These are phyloP conservation scores for Ceratocystis variospora DNA, from an alignment of 2,329 filamentous ascomycete genomes.

Conservation along the genomic window DNA sequence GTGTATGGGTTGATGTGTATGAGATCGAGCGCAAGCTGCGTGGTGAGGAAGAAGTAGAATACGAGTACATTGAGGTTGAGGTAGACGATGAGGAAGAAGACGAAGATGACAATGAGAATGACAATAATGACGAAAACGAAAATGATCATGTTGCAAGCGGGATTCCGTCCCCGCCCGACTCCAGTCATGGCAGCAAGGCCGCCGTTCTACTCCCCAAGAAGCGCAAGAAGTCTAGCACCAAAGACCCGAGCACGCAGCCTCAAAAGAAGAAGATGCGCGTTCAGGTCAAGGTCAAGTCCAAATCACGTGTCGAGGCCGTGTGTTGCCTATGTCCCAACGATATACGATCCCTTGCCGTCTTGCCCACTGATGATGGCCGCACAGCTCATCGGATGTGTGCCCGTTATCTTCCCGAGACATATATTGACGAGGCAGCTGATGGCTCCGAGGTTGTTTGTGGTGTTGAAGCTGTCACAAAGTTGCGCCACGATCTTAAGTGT, in stretches of 20 bases:
- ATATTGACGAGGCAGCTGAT: slow-evolving; percentile 53
- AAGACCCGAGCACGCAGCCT: slow-evolving; percentile 26
- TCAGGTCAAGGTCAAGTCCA: slow-evolving; percentile 51
- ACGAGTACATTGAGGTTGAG: slow-evolving; percentile 62
- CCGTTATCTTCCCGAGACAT: slow-evolving; percentile 83
- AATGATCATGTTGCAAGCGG: slow-evolving; percentile 40
- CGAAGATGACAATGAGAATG: slow-evolving; percentile 47
- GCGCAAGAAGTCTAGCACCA: slow-evolving; percentile 36
- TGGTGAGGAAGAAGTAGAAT: slow-evolving; percentile 66
- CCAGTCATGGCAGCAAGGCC: slow-evolving; percentile 47
- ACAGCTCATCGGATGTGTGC: slow-evolving; percentile 83
- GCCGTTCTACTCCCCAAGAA: slow-evolving; percentile 31
- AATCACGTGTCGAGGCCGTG: slow-evolving; percentile 57
- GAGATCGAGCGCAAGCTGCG: slow-evolving; percentile 90
- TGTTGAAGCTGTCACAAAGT: slow-evolving; percentile 68
- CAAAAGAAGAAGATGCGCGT: slow-evolving; percentile 52
- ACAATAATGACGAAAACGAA: slow-evolving; percentile 47
- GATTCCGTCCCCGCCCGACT: slow-evolving; percentile 64
- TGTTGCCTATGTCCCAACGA: slow-evolving; percentile 91
- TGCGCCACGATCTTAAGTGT: slow-evolving; percentile 81
- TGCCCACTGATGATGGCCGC: slow-evolving; percentile 76
- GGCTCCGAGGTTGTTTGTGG: slow-evolving; percentile 64
- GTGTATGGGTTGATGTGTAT: slow-evolving; percentile 93
- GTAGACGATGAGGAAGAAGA: slow-evolving; percentile 42
- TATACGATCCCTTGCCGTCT: slow-evolving; percentile 63